Evolutionary conservation across 1,284 basidiomycete genomes (phyloP).

Genomic region (Pseudozyma thailandica): DNA sequence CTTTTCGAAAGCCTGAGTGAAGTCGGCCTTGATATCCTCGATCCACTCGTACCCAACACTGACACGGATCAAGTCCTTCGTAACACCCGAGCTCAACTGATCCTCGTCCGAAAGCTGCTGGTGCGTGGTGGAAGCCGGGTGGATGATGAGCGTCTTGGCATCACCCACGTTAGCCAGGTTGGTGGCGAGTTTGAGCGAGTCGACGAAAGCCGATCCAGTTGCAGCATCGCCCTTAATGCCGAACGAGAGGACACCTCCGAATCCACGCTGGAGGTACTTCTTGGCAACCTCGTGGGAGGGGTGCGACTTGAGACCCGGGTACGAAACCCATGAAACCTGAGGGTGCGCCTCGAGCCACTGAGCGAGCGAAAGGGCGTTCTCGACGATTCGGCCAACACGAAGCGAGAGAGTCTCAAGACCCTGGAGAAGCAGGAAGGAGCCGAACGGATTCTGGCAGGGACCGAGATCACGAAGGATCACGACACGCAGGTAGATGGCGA

Average conservation of each 20-base stretch:
- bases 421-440: constrained; percentile 82
- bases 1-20: constrained; percentile 74
- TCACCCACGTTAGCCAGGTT: constrained; percentile 65
- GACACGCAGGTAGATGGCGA: constrained; percentile 78
- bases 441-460: constrained; percentile 81
- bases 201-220: constrained; percentile 77
- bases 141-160: constrained; percentile 69
- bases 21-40: constrained; percentile 78
- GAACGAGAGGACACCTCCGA: constrained; percentile 83
- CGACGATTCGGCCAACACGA: constrained; percentile 79
- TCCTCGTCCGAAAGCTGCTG: constrained; percentile 79
- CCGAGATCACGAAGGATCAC: constrained; percentile 84
- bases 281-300: constrained; percentile 75
- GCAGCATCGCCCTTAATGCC: constrained; percentile 78
- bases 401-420: constrained; percentile 87
- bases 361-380: constrained; percentile 81
- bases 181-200: constrained; percentile 77
- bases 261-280: constrained; percentile 70
- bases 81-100: constrained; percentile 78
- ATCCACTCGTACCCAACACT: constrained; percentile 86
- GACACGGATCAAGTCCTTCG: constrained; percentile 82
- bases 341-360: constrained; percentile 79
- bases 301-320: constrained; percentile 79
- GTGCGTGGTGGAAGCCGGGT: constrained; percentile 85
- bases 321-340: constrained; percentile 82